Percentiles rank a stretch among this genome's conserved stretches.
phyloP scores from a whole-genome alignment of 129 eudicot species.

The Escallonia herrerae region DNA sequence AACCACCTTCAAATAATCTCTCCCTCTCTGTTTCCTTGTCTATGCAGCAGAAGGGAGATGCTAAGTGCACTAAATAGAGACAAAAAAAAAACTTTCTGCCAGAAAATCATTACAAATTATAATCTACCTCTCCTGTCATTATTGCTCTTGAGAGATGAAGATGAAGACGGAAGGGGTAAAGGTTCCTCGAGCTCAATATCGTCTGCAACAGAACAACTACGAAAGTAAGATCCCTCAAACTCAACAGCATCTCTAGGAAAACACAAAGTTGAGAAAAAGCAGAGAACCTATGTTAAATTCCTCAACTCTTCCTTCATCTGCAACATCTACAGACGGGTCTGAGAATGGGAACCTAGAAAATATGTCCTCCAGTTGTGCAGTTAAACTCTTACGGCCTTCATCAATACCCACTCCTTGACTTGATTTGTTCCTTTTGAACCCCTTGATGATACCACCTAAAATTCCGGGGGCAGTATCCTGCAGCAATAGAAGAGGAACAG shows the following conservation, averaged over 20 bases:
- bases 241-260: too few relatives aligned
- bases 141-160: constrained; percentile 25
- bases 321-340: constrained; percentile 31
- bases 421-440: constrained; percentile 54
- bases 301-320: constrained; percentile 32
- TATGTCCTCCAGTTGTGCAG: constrained; percentile 60
- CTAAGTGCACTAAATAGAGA: background rate
- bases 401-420: constrained; percentile 22
- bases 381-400: constrained; percentile 44
- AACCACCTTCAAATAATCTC: constrained; percentile 76
- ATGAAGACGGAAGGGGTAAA: constrained; percentile 26
- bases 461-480: constrained; percentile 51
- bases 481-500: constrained; percentile 13
- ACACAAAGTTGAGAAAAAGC: background rate
- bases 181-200: constrained; percentile 66
- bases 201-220: constrained; percentile 40
- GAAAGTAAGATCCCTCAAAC: background rate
- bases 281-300: constrained; percentile 61
- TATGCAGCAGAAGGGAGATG: constrained; percentile 22
- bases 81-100: constrained; percentile 3
- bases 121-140: constrained; percentile 40
- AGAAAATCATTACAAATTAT: background rate
- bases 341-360: constrained; percentile 76
- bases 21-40: constrained; percentile 65
- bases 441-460: constrained; percentile 65